Base-by-base conservation (phyloP, 2,329 filamentous ascomycete genomes). In the Leptographium flavum region DNA sequence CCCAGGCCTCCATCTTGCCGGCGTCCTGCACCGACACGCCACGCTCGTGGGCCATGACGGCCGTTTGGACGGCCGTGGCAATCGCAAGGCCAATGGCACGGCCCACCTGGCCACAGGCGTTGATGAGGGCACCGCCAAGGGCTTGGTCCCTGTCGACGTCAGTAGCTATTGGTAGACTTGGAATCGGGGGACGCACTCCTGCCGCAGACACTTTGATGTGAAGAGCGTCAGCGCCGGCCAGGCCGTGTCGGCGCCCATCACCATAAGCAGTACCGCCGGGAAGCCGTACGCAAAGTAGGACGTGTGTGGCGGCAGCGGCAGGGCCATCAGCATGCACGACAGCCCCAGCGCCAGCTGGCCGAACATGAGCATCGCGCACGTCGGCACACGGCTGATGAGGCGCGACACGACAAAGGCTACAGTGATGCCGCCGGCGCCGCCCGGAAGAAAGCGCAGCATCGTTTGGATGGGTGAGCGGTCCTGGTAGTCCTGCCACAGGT, bases 401-500 rank as follows among this genome's bases (percentile, higher is more conserved):
- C 67, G 65, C 4, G 73, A 71, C 1, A 75, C 72, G 22, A 73
- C 56, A 43, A 71, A 61, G 7, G 74, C 73, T 1, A 74, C 71
- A 17, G 74, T 51, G 6, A 74, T 58, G 5, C 80, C 79, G 6
- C 65, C 64, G 0, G 78, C 65, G 6, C 79, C 79, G 0, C 73
- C 79, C 0, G 80, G 79, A 13, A 84, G 66, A 57, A 83, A 84
- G 3, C 78, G 74, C 7, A 83, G 56, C n/a, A 78, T 81, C 0
- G 79, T 83, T 49, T 81, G 70, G 13, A 83, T 63, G 1, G 77
- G 65, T 0, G 67, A 69, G 2, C 76, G 65, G 0, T 68, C 71
- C 53, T 80, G 76, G 55, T 72, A 83, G 49, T 78, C 70, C 58
- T 84, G 80, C 59, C 74, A 83, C 60, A 74, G 81, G 58, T 79